Percentiles rank a stretch among this genome's conserved stretches.
Evolutionary conservation across 2,329 filamentous ascomycete genomes (phyloP).

Genomic region (Fusarium sp.): DNA sequence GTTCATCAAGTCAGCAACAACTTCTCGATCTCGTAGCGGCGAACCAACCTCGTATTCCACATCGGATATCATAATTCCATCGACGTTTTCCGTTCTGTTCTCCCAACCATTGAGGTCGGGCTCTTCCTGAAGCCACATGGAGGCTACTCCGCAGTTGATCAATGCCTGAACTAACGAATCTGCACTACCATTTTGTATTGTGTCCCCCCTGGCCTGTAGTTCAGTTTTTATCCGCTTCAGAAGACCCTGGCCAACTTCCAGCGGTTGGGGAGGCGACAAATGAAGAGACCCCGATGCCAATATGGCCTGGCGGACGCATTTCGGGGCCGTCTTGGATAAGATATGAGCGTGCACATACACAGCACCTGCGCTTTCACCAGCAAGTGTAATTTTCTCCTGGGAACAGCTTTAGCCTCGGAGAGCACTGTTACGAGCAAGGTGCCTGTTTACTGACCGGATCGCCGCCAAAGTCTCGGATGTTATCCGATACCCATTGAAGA

Average conservation of each 20-base stretch:
- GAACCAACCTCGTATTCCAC: slow-evolving; percentile 55
- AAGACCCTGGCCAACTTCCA: background rate
- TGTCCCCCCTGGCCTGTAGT: background rate
- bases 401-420: background rate
- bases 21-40: background rate
- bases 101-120: slow-evolving; percentile 52
- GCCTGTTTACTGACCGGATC: slow-evolving; percentile 33
- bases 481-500: slow-evolving; percentile 48
- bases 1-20: background rate
- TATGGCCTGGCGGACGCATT: slow-evolving; percentile 47
- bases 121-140: slow-evolving; percentile 56
- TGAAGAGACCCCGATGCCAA: slow-evolving; percentile 57
- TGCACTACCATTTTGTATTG: background rate
- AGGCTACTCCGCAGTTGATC: slow-evolving; percentile 51
- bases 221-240: background rate
- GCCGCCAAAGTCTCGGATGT: slow-evolving; percentile 45
- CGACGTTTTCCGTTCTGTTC: slow-evolving; percentile 45
- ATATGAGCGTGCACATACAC: slow-evolving; percentile 59
- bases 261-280: slow-evolving; percentile 56
- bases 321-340: slow-evolving; percentile 45
- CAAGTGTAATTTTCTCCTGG: slow-evolving; percentile 54
- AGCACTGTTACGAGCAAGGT: fast-evolving
- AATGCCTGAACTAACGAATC: slow-evolving; percentile 48
- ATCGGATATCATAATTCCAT: slow-evolving; percentile 56
- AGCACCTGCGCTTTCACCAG: slow-evolving; percentile 60